These are phyloP conservation scores for Akanthomyces dipterigenus DNA, from an alignment of 2,329 filamentous ascomycete species.

Conservation along the genomic window DNA sequence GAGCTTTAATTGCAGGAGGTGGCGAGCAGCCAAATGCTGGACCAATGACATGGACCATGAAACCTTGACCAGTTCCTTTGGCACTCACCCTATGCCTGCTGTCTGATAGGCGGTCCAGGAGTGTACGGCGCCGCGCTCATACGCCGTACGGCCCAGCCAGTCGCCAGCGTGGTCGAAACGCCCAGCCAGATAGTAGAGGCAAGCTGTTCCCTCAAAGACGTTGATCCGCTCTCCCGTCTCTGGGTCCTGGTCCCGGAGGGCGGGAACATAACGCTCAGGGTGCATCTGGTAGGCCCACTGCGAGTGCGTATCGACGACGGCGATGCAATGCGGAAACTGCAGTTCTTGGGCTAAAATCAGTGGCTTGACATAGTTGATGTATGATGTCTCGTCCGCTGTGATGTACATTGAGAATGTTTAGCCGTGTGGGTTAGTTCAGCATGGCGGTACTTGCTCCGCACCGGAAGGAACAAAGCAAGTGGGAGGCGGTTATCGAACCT, in stretches of 20 bases:
- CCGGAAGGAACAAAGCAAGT: too few relatives aligned
- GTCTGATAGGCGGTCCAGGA: slow-evolving; percentile 31
- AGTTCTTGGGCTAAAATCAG: slow-evolving; percentile 19
- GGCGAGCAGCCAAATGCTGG: neutral
- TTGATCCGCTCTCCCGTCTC: slow-evolving; percentile 22
- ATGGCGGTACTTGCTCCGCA: too few relatives aligned
- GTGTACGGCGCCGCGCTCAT: slow-evolving; percentile 23
- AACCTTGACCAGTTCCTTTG: neutral
- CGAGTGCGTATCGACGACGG: slow-evolving; percentile 26
- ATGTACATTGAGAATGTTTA: too few relatives aligned
- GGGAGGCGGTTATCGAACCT: too few relatives aligned
- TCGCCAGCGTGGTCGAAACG: slow-evolving; percentile 28
- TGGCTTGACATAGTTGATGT: too few relatives aligned
- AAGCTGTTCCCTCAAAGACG: slow-evolving; percentile 32
- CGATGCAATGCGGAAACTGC: slow-evolving; percentile 23
- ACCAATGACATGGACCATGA: too few relatives aligned
- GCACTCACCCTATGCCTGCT: slow-evolving; percentile 25
- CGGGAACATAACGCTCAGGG: slow-evolving; percentile 29
- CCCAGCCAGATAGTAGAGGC: slow-evolving; percentile 29
- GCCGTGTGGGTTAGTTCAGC: too few relatives aligned
- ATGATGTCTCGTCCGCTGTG: too few relatives aligned
- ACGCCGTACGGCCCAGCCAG: slow-evolving; percentile 24
- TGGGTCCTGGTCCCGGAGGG: slow-evolving; percentile 24
- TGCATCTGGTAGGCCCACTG: slow-evolving; percentile 28
- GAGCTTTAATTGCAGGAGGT: neutral